Evolutionary conservation across 371 early-diverging fungal species (phyloP).

Genomic region (Vavraia culicis): DNA sequence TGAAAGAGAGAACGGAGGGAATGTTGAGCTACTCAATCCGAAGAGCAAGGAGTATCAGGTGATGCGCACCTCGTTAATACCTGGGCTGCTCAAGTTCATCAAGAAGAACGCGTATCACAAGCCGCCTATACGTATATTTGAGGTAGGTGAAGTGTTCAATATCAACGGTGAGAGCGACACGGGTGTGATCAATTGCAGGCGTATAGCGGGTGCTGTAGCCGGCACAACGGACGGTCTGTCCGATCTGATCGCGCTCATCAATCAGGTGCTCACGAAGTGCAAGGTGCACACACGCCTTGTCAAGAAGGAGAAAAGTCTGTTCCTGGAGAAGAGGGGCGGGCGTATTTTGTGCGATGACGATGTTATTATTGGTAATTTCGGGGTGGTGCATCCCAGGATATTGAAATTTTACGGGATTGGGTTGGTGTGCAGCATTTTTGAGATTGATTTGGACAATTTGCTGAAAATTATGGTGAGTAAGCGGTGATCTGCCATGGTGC

Average conservation of each 20-base stretch:
- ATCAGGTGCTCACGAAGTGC: no score
- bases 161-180: constrained; percentile 44
- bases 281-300: constrained; percentile 19
- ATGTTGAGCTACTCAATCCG: constrained; percentile 54
- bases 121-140: constrained; percentile 80
- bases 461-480: constrained; percentile 3
- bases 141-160: constrained; percentile 77
- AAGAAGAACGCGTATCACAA: constrained; percentile 65
- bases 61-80: constrained; percentile 70
- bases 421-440: constrained; percentile 24
- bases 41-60: constrained; percentile 73
- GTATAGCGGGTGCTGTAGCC: constrained; percentile 62
- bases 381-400: constrained; percentile 18
- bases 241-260: no score
- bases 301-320: constrained; percentile 8
- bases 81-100: constrained; percentile 81
- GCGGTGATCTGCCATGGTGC: no score
- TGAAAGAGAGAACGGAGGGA: neutral
- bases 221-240: constrained; percentile 66
- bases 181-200: constrained; percentile 62
- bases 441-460: constrained; percentile 27
- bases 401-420: constrained; percentile 21
- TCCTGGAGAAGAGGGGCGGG: neutral
- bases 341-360: neutral
- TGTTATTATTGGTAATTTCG: constrained; percentile 17